These are phyloP conservation scores for Kodamaea leandrae DNA, from an alignment of 805 yeast species.

Conservation along the genomic window DNA sequence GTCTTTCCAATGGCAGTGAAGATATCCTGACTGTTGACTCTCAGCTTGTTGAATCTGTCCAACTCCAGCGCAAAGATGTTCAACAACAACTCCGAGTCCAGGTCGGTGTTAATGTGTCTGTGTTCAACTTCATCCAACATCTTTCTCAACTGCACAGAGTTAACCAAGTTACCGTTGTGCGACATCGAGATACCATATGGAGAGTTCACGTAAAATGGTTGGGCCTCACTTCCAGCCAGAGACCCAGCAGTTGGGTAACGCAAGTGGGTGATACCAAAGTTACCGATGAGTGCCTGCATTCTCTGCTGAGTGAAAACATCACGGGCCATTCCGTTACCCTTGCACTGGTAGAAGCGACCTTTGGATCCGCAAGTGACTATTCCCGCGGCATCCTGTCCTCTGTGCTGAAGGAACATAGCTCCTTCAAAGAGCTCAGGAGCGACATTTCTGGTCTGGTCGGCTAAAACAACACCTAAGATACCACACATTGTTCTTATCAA, in stretches of 20 bases:
- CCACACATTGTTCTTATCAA: conserved; percentile 72
- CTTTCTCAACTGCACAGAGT: conserved; percentile 70
- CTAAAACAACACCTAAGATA: conserved; percentile 79
- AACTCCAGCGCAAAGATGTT: conserved; percentile 91
- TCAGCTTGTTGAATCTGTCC: conserved; percentile 85
- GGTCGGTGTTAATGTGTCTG: conserved; percentile 95
- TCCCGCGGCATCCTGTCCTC: conserved; percentile 99
- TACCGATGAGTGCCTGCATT: conserved; percentile 77
- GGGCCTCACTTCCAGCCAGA: conserved; percentile 94
- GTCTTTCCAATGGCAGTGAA: conserved; percentile 85
- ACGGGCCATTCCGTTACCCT: conserved; percentile 98
- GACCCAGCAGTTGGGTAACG: conserved; percentile 98
- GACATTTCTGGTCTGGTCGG: conserved; percentile 68
- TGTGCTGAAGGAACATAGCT: conserved; percentile 86
- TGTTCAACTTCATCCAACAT: conserved; percentile 92
- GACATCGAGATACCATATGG: conserved; percentile 91
- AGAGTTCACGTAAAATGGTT: conserved; percentile 95
- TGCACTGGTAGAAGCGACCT: conserved; percentile 94
- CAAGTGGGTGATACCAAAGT: conserved; percentile 92
- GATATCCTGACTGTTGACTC: conserved; percentile 88
- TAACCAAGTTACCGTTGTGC: conserved; percentile 94
- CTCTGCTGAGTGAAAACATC: conserved; percentile 90
- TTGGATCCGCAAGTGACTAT: conserved; percentile 92
- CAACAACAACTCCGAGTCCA: conserved; percentile 87
- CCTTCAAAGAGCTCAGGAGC: conserved; percentile 93